Base-by-base conservation (phyloP, 257 asterid species). In the Primulina eburnea region DNA sequence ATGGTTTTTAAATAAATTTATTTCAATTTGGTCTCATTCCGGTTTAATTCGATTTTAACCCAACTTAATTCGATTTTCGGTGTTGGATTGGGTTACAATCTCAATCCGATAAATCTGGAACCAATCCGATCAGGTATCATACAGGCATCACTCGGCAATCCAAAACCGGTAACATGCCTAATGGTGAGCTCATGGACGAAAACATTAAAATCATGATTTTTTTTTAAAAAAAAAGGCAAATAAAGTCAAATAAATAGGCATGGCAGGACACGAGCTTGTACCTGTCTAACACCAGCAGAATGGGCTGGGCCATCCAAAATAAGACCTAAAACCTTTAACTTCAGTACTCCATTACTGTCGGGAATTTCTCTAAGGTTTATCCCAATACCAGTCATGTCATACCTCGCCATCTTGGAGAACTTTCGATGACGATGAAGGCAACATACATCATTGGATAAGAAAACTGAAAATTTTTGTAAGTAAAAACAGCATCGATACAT, bases 331-430 rank as follows among this genome's bases (percentile, higher is more conserved):
- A 93, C 96, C 86, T 86, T 93, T 85, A 93, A 69, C 81, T 82
- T 90, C 74, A 78, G 73, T 75, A 69, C 83, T 79, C 95, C 96
- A 56, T 75, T 74, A 64, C 79, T 95, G 86, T 89, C 91, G 66
- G 96, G 96, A 66, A 90, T 82, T 83, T 93, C 97, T 79, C 96
- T 85, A 65, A 93, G 84, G 85, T 93, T 93, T 77, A 93, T 80
- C 72, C 99, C 99, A 68, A 93, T 89, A 71, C 97, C 96, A 71
- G 95, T 85, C 88, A 93, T 93, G 81, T 93, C 99, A 74, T 89
- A 93, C 82, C 93, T 87, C 65, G 96, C 96, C 97, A 93, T 90
- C 95, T 91, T 90, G 79, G 99, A 86, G 84, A 93, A 86, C 99
- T 93, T 84, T 85, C 80, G 74, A 76, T 65, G 79, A 83, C 69